Base-by-base conservation (phyloP, 1,139 yeast species). In the Kluyveromyces sp. region DNA sequence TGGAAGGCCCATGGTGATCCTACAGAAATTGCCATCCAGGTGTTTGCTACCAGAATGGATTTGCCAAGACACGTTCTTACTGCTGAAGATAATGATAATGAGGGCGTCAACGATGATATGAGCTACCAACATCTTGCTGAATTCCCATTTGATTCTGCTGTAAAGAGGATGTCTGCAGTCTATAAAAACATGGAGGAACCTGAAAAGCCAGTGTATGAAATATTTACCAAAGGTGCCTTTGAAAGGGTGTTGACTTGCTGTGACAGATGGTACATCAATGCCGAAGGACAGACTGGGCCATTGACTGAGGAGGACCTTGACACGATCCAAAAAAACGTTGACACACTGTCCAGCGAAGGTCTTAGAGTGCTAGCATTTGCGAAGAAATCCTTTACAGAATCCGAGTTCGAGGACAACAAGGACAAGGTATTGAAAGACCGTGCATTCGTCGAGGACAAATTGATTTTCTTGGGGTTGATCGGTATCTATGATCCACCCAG, bases 401-500 rank as follows among this genome's bases (percentile, higher is more conserved):
- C 55, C 19, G 66, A 64, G 45, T 83, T 84, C 17, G 56, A 70
- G 18, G 47, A 41, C 2, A 39, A 41, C 20, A 45, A 44, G 13
- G 40, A 47, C 4, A 45, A 43, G 16, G 25, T 59, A 7, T 18
- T 38, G 15, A 49, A 50, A 29, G 52, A 57, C 28, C 57, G 64
- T 46, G 48, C 40, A 3, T 50, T 46, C 41, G 94, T 85, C 36
- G 95, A 95, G 17, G 83, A 83, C 7, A 82, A 78, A 30, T 70
- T 92, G 56, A 71, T 77, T 4, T 89, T 92, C 58, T 75, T 84
- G 54, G 98, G 98, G 3, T 66, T 94, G 38, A 73, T 87, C 51
- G 98, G 96, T 48, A 88, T 94, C 88, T 87, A 87, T 54, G 98
- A 92, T 66, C 98, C 98, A 12, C 98, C 98, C 46, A 77, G 97